phyloP scores from a whole-genome alignment of 2,329 filamentous ascomycete genomes.

The Chaetomiaceae sp. region DNA sequence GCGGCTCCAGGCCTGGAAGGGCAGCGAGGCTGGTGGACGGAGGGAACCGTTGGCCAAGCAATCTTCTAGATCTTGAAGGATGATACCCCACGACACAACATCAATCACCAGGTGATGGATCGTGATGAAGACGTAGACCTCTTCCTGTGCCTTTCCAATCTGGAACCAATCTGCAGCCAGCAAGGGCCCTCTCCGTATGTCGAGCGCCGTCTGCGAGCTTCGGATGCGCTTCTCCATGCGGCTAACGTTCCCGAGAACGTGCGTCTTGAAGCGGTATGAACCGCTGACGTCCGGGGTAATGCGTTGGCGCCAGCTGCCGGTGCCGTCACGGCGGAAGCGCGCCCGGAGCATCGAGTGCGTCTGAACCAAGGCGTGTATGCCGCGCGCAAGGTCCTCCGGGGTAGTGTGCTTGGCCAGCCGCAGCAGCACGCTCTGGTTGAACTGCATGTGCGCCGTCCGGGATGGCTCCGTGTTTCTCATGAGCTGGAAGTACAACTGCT shows the following conservation, averaged over 20 bases:
- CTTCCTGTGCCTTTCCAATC: constrained; percentile 8
- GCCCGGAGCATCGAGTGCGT: constrained; percentile 34
- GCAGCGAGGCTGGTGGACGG: constrained; percentile 4
- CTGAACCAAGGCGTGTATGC: constrained; percentile 25
- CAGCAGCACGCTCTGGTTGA: constrained; percentile 41
- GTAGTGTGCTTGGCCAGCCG: constrained; percentile 21
- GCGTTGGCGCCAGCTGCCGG: constrained; percentile 25
- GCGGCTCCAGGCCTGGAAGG: constrained; percentile 35
- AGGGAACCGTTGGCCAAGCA: constrained; percentile 26
- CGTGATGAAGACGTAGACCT: constrained; percentile 25
- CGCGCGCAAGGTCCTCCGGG: constrained; percentile 14
- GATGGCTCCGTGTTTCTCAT: constrained; percentile 8
- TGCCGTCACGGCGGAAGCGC: constrained; percentile 25
- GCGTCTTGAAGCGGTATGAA: constrained; percentile 22
- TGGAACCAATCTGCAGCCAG: constrained; percentile 22
- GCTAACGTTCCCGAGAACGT: constrained; percentile 13
- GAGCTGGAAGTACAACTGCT: constrained; percentile 37
- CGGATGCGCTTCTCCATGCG: constrained; percentile 21
- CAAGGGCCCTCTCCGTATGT: constrained; percentile 24
- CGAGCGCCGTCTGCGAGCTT: constrained; percentile 15
- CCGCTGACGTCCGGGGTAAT: constrained; percentile 19
- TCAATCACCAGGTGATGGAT: constrained; percentile 37
- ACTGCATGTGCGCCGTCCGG: constrained; percentile 25
- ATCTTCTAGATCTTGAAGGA: constrained; percentile 39
- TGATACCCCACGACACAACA: constrained; percentile 41